These are phyloP conservation scores for Triticum urartu DNA, from an alignment of 176 grass and related monocot genomes.

Conservation along the genomic window DNA sequence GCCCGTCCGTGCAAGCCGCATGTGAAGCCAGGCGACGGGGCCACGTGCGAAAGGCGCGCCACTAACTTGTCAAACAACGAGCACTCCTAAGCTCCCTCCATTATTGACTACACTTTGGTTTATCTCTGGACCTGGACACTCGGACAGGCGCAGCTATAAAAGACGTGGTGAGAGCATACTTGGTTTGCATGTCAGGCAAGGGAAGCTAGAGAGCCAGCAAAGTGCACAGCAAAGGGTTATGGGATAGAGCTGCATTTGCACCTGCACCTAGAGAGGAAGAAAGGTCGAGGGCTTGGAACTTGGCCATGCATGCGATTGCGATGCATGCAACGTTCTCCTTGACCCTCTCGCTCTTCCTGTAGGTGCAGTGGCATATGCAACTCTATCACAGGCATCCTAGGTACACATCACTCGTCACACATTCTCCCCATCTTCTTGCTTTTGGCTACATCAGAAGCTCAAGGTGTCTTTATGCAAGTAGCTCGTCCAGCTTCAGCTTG, in stretches of 20 bases:
- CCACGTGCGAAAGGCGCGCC: slow-evolving; percentile 22
- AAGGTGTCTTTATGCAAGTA: background rate
- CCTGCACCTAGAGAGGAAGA: slow-evolving; percentile 26
- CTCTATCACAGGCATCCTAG: background rate
- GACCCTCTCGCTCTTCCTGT: background rate
- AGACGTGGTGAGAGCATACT: background rate
- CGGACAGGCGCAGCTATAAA: background rate
- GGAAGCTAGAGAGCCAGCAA: background rate
- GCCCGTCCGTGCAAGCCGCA: background rate
- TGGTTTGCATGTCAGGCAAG: background rate
- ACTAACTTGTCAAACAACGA: background rate
- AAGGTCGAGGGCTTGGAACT: no score
- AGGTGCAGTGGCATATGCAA: slow-evolving; percentile 42
- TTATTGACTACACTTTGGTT: background rate
- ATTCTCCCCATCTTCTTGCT: background rate
- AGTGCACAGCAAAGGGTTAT: background rate
- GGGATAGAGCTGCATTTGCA: slow-evolving; percentile 43
- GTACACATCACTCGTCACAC: background rate
- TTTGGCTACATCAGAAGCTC: background rate
- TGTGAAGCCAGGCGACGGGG: background rate
- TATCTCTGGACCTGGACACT: background rate
- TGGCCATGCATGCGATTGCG: background rate
- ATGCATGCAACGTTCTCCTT: background rate
- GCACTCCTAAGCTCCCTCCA: background rate
- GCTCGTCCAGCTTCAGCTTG: background rate